A percentile compares a stretch with the other conserved stretches of the same genome.
Conservation (phyloP, 306 rosid genomes). For the Pterocarpus macrocarpus region DNA sequence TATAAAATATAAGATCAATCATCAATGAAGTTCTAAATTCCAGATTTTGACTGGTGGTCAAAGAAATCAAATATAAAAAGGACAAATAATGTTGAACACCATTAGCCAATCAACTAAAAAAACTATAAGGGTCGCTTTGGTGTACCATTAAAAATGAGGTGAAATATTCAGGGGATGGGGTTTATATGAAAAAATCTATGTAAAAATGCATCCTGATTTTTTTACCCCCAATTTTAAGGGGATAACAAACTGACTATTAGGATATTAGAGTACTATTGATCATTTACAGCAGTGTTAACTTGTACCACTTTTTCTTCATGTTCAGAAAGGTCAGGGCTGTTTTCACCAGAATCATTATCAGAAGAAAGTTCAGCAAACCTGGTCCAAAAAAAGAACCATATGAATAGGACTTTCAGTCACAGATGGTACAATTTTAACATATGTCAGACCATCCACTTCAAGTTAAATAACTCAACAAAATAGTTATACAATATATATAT, state of each 20-base stretch:
- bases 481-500: neutral
- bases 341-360: conserved; percentile 50
- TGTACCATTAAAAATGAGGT: conserved; percentile 6
- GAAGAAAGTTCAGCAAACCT: conserved; percentile 55
- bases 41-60: conserved; percentile 19
- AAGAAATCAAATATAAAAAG: conserved; percentile 12
- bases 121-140: conserved; percentile 10
- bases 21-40: conserved; percentile 32
- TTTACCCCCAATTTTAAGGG: conserved; percentile 35
- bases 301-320: conserved; percentile 49
- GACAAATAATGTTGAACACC: conserved; percentile 22
- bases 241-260: conserved; percentile 23
- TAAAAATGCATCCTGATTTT: conserved; percentile 3
- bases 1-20: conserved; percentile 33
- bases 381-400: conserved; percentile 46
- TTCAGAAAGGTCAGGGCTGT: conserved; percentile 52
- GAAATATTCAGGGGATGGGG: conserved; percentile 37
- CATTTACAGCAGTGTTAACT: conserved; percentile 41
- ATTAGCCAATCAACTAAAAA: conserved; percentile 35
- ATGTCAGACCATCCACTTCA: conserved; percentile 18
- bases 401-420: conserved; percentile 32
- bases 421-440: conserved; percentile 30
- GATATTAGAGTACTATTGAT: conserved; percentile 46
- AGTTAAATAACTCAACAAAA: conserved; percentile 33
- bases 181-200: conserved; percentile 22